Percentiles rank a stretch among this genome's conserved stretches.
Evolutionary conservation across 805 yeast species (phyloP).

Genomic region (Candida lessepsii): DNA sequence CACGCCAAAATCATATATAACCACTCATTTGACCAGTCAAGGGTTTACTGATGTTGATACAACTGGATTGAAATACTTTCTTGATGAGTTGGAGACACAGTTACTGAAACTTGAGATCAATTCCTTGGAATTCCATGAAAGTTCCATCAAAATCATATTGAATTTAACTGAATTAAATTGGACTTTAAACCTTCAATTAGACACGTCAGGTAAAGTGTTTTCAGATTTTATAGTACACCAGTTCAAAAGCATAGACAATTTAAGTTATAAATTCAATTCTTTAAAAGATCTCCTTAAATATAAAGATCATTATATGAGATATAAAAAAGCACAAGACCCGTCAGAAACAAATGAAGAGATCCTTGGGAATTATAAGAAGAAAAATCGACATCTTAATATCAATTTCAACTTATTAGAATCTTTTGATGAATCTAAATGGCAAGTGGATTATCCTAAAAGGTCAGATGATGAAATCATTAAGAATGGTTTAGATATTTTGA

Average conservation of each 20-base stretch:
- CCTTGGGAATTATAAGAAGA: constrained; percentile 26
- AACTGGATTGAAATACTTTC: constrained; percentile 17
- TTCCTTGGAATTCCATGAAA: not conserved
- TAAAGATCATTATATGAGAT: constrained; percentile 33
- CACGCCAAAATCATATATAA: not conserved
- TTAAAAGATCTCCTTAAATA: constrained; percentile 21
- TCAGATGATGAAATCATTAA: not conserved
- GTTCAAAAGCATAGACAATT: constrained; percentile 1
- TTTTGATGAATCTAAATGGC: constrained; percentile 9
- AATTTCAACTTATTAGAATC: constrained; percentile 6
- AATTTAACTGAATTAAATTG: constrained; percentile 4
- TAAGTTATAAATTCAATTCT: constrained; percentile 15
- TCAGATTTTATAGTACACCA: constrained; percentile 3
- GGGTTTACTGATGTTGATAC: constrained; percentile 30
- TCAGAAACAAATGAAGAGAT: constrained; percentile 34
- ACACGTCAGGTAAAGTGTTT: not conserved
- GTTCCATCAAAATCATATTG: not conserved
- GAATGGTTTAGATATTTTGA: constrained; percentile 1
- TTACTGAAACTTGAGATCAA: not conserved
- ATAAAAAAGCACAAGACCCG: constrained; percentile 34
- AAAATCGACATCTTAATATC: constrained; percentile 10
- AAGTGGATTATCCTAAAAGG: not conserved
- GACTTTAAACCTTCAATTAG: not conserved
- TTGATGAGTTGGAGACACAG: constrained; percentile 7
- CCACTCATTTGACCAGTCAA: constrained; percentile 4